Percentiles rank a stretch among this genome's conserved stretches.
These are phyloP conservation scores for Lactarius pseudohatsudake DNA, from an alignment of 768 basidiomycete species.

Conservation along the genomic window DNA sequence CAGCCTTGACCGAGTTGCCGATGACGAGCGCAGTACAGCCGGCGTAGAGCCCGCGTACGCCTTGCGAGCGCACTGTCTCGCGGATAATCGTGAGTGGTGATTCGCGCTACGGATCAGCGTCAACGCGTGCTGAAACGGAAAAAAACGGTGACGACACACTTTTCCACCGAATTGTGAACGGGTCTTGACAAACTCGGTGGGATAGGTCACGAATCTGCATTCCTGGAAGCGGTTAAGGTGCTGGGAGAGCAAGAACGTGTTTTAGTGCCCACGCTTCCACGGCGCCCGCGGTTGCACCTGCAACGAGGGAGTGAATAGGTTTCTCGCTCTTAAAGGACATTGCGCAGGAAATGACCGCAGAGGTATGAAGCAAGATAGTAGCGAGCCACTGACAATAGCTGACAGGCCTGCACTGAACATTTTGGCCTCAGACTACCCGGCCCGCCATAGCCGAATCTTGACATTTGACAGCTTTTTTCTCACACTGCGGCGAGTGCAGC, in stretches of 20 bases:
- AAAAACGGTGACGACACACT: slow-evolving; percentile 39
- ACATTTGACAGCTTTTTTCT: neutral
- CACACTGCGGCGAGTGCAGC: neutral
- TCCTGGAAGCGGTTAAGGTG: slow-evolving; percentile 41
- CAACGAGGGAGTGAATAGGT: slow-evolving; percentile 81
- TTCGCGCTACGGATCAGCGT: slow-evolving; percentile 47
- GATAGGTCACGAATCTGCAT: slow-evolving; percentile 78
- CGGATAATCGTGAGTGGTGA: slow-evolving; percentile 71
- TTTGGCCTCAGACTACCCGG: neutral
- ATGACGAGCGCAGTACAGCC: slow-evolving; percentile 87
- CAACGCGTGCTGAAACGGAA: neutral
- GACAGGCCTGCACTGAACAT: neutral
- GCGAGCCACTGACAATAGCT: neutral
- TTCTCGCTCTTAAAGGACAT: slow-evolving; percentile 71
- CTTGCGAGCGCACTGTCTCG: slow-evolving; percentile 71
- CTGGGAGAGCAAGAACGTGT: neutral
- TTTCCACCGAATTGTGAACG: slow-evolving; percentile 87
- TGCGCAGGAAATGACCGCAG: neutral
- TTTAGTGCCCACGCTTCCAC: slow-evolving; percentile 74
- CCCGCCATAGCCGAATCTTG: neutral
- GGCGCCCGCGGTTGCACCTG: slow-evolving; percentile 90
- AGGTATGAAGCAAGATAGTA: neutral
- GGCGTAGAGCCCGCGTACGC: slow-evolving; percentile 86
- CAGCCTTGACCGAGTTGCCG: slow-evolving; percentile 92
- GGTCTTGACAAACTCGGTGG: slow-evolving; percentile 92